These are phyloP conservation scores for Trametopsis cervina DNA, from an alignment of 768 basidiomycete species.

Conservation along the genomic window DNA sequence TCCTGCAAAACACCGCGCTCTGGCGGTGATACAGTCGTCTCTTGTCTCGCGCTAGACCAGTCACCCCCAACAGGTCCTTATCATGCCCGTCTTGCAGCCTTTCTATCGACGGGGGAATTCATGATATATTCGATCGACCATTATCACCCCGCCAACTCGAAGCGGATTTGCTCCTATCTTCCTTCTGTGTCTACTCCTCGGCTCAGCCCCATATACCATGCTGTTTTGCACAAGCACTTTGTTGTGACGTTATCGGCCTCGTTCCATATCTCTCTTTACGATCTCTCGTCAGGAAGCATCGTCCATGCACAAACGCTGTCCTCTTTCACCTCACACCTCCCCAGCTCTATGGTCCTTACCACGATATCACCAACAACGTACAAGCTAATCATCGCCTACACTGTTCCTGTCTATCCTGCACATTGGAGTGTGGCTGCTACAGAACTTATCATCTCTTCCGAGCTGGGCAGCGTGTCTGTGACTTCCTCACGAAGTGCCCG, in stretches of 20 bases:
- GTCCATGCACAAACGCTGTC: conserved; percentile 59
- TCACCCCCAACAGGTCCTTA: conserved; percentile 42
- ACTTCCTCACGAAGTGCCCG: conserved; percentile 55
- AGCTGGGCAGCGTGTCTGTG: conserved; percentile 37
- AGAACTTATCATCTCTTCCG: conserved; percentile 58
- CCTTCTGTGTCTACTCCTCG: conserved; percentile 34
- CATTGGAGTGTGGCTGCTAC: conserved; percentile 79
- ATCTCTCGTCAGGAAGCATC: conserved; percentile 47
- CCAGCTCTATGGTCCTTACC: conserved; percentile 75
- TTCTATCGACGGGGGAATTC: conserved; percentile 67
- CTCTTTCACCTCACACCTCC: conserved; percentile 75
- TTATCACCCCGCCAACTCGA: conserved; percentile 33
- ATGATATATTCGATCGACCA: conserved; percentile 49
- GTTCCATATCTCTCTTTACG: conserved; percentile 69
- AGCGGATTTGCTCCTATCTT: conserved; percentile 38
- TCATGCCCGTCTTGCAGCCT: conserved; percentile 43
- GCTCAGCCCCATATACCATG: conserved; percentile 46
- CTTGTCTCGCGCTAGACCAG: conserved; percentile 69
- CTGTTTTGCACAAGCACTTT: conserved; percentile 73
- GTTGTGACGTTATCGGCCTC: conserved; percentile 62
- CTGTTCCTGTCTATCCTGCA: conserved; percentile 69
- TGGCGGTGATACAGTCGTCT: conserved; percentile 36
- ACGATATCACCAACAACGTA: conserved; percentile 49
- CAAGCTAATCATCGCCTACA: conserved; percentile 69
- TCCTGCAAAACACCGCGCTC: conserved; percentile 34